A percentile compares a stretch with the other conserved stretches of the same genome.
Evolutionary conservation across 345 rosid species (phyloP).

Genomic region (Corchorus capsularis): DNA sequence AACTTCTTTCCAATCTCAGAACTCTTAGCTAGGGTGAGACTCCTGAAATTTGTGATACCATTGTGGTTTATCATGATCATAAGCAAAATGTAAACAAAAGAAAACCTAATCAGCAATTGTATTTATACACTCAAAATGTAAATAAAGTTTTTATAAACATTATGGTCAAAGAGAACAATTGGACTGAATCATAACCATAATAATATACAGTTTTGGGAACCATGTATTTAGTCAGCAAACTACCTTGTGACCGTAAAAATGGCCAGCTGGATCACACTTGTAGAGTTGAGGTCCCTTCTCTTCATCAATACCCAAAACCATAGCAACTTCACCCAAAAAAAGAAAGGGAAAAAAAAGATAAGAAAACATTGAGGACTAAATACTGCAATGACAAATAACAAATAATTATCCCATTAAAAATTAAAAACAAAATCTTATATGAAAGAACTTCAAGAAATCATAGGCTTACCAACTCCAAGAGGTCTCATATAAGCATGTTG

Average conservation of each 20-base stretch:
- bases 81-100: background rate
- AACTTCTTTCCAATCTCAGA: background rate
- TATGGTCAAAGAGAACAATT: conserved; percentile 7
- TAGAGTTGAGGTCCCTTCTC: conserved; percentile 90
- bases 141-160: background rate
- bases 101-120: background rate
- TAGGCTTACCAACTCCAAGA: conserved; percentile 88
- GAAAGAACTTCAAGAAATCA: conserved; percentile 10
- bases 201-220: background rate
- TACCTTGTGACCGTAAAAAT: conserved; percentile 98
- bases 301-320: conserved; percentile 96
- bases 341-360: conserved; percentile 13
- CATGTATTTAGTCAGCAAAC: background rate
- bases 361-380: too few relatives aligned
- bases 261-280: conserved; percentile 99
- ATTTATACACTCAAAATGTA: background rate
- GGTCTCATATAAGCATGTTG: conserved; percentile 99
- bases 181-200: background rate
- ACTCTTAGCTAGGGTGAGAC: background rate
- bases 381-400: background rate
- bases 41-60: background rate
- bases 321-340: conserved; percentile 64
- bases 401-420: too few relatives aligned
- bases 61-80: background rate
- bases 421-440: conserved; percentile 1